Evolutionary conservation across 257 asterid species (phyloP).

Genomic region (Voacanga thouarsii): DNA sequence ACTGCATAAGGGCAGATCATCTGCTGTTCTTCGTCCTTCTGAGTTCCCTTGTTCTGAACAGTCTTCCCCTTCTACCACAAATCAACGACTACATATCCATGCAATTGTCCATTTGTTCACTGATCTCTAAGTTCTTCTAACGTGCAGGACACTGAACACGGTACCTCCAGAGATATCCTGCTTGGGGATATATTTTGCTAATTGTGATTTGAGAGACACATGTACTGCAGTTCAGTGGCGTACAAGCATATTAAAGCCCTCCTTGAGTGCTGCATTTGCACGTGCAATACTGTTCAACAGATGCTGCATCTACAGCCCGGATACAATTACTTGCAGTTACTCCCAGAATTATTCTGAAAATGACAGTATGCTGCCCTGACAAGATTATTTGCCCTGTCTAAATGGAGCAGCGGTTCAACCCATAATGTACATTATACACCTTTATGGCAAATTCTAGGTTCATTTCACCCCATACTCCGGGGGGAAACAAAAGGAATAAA

Average conservation of each 20-base stretch:
- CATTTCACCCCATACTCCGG: background rate
- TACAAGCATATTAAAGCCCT: background rate
- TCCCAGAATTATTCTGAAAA: background rate
- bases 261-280: background rate
- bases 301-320: background rate
- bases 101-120: background rate
- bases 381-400: background rate
- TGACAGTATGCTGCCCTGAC: background rate
- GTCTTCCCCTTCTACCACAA: background rate
- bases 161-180: background rate
- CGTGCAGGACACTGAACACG: background rate
- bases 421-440: conserved; percentile 12
- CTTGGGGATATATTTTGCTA: background rate
- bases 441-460: background rate
- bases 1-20: background rate
- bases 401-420: conserved; percentile 1
- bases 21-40: background rate
- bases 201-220: background rate
- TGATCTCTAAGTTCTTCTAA: background rate
- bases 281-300: background rate
- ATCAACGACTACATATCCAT: background rate
- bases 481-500: too few relatives aligned
- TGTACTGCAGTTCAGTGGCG: background rate
- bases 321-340: background rate
- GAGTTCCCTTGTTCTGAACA: background rate